Conservation (phyloP, 129 eudicot genomes). For the Glebionis coronaria region DNA sequence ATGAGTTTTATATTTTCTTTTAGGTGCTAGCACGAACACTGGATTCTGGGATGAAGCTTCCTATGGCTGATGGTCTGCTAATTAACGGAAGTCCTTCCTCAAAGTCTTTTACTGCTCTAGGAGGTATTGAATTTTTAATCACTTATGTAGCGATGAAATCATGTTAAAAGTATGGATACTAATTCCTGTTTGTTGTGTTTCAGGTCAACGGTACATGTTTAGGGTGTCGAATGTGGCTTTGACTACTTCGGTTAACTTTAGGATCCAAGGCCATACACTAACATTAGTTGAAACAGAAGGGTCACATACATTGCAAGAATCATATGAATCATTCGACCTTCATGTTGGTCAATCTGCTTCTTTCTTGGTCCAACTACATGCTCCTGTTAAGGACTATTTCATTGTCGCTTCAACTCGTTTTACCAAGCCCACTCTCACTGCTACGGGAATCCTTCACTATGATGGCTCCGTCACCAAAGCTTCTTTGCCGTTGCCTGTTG, state of each 20-base stretch:
- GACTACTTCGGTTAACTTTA: conserved; percentile 61
- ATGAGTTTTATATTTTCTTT: neutral
- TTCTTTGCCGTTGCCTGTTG: conserved; percentile 53
- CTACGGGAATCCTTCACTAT: conserved; percentile 60
- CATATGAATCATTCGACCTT: conserved; percentile 73
- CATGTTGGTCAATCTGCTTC: conserved; percentile 83
- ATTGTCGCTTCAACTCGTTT: conserved; percentile 80
- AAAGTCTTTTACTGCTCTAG: conserved; percentile 31
- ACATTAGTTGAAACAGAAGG: conserved; percentile 73
- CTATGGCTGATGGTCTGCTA: conserved; percentile 59
- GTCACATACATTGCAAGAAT: conserved; percentile 59
- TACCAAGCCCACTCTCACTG: conserved; percentile 42
- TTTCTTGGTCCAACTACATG: conserved; percentile 52
- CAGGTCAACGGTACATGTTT: conserved; percentile 64
- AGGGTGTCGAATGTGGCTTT: conserved; percentile 80
- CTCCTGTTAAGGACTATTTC: conserved; percentile 50
- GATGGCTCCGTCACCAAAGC: conserved; percentile 43
- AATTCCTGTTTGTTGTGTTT: neutral
- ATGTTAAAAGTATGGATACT: conserved; percentile 1
- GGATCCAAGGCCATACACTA: conserved; percentile 64
- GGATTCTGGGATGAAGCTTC: conserved; percentile 53
- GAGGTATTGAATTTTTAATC: conserved; percentile 30
- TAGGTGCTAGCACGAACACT: conserved; percentile 58
- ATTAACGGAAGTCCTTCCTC: conserved; percentile 56
- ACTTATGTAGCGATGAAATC: neutral